These are phyloP conservation scores for Lunasporangiospora selenospora DNA, from an alignment of 192 early-diverging fungal species.

Conservation along the genomic window DNA sequence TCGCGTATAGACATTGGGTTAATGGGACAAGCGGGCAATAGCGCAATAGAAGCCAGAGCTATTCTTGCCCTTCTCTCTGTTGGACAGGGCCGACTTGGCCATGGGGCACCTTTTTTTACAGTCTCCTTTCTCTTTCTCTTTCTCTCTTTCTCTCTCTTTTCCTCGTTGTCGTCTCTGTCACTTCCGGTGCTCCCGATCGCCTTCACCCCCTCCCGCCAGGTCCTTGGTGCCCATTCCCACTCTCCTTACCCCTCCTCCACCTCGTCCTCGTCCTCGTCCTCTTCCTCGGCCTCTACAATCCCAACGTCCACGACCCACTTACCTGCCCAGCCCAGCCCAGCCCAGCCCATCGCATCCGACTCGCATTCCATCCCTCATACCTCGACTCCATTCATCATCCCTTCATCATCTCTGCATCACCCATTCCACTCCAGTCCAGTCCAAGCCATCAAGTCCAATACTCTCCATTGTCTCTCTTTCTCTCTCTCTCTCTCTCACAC, in stretches of 20 bases:
- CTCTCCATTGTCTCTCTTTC: neutral
- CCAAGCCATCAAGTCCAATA: too few species aligned
- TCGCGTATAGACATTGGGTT: too few species aligned
- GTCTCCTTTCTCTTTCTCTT: neutral
- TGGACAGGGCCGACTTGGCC: too few species aligned
- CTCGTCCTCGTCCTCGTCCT: neutral
- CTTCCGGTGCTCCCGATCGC: neutral
- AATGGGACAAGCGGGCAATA: too few species aligned
- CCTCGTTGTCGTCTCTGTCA: neutral
- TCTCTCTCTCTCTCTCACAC: neutral
- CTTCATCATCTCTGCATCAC: neutral
- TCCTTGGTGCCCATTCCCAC: slow-evolving; percentile 16
- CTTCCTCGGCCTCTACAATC: too few species aligned
- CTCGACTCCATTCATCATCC: neutral
- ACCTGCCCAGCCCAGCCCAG: too few species aligned
- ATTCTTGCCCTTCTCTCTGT: too few species aligned
- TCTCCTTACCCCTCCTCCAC: neutral
- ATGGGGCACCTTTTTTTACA: too few species aligned
- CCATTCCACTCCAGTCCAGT: neutral
- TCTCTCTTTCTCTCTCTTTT: neutral
- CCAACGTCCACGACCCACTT: too few species aligned
- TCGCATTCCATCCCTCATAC: neutral
- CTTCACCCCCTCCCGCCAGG: slow-evolving; percentile 28
- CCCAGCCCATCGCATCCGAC: too few species aligned
- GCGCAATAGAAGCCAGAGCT: too few species aligned